Conservation (phyloP, 192 early-diverging fungal species). For the Coemansia asiatica region DNA sequence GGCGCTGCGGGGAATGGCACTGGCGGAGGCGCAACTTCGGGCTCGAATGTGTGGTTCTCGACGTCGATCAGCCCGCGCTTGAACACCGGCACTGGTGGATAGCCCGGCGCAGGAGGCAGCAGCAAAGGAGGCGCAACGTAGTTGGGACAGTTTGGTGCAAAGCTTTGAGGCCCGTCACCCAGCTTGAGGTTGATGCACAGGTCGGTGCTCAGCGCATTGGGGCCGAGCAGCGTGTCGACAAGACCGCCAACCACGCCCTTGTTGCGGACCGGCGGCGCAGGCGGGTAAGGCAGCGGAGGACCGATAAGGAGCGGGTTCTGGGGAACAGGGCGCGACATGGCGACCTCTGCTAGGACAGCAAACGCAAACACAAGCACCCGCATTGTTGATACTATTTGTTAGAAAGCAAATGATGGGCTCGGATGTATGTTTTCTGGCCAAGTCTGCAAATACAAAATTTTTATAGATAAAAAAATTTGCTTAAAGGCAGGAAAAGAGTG, state of each 20-base stretch:
- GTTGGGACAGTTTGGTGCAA: slow-evolving; percentile 51
- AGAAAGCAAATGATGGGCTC: not conserved
- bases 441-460: not conserved
- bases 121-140: slow-evolving; percentile 42
- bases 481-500: too few species aligned
- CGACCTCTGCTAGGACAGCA: slow-evolving; percentile 44
- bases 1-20: slow-evolving; percentile 32
- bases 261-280: slow-evolving; percentile 41
- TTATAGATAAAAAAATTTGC: too few species aligned
- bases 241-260: slow-evolving; percentile 46
- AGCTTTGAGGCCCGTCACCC: slow-evolving; percentile 51
- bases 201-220: slow-evolving; percentile 43
- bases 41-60: slow-evolving; percentile 26
- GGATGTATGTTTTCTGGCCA: not conserved
- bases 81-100: slow-evolving; percentile 18
- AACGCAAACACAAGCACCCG: slow-evolving; percentile 50
- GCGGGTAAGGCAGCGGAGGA: slow-evolving; percentile 26
- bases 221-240: slow-evolving; percentile 38
- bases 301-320: slow-evolving; percentile 17
- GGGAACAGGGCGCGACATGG: slow-evolving; percentile 28
- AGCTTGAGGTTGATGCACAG: slow-evolving; percentile 50
- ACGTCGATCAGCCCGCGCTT: slow-evolving; percentile 51
- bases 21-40: slow-evolving; percentile 29
- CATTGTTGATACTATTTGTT: slow-evolving; percentile 16
- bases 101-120: slow-evolving; percentile 22